These are phyloP conservation scores for Hyphopichia wangnamkhiaoensis DNA, from an alignment of 1,139 yeast species.

Conservation along the genomic window DNA sequence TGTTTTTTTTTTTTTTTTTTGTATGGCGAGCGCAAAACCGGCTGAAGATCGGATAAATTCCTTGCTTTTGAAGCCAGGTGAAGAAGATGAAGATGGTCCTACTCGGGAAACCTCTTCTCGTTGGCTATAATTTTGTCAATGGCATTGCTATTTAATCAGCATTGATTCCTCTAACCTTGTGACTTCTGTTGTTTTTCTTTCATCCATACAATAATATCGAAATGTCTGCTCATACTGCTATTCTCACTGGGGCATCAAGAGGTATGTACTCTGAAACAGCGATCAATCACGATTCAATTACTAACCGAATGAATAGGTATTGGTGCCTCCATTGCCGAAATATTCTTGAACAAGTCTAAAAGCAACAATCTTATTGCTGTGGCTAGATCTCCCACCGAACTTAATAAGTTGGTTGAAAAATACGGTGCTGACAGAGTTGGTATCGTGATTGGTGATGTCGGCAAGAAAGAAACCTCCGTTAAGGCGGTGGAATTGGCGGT, in stretches of 20 bases:
- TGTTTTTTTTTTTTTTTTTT: too few relatives aligned
- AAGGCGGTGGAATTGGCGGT: slow-evolving; percentile 51
- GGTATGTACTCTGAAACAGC: slow-evolving; percentile 26
- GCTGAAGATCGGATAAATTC: too few relatives aligned
- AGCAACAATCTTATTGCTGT: slow-evolving; percentile 62
- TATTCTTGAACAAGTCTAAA: slow-evolving; percentile 40
- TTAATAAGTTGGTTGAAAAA: slow-evolving; percentile 42
- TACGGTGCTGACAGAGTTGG: slow-evolving; percentile 54
- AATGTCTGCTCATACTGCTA: slow-evolving; percentile 17
- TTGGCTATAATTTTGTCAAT: too few relatives aligned
- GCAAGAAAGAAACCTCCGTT: slow-evolving; percentile 37
- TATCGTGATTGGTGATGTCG: slow-evolving; percentile 68
- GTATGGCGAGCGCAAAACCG: too few relatives aligned
- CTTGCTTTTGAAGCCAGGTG: not conserved
- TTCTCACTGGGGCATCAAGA: slow-evolving; percentile 73
- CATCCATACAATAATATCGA: not conserved
- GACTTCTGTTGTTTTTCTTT: too few relatives aligned
- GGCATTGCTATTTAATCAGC: not conserved
- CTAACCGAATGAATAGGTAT: slow-evolving; percentile 53
- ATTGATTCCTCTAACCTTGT: too few relatives aligned
- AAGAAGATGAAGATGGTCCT: not conserved
- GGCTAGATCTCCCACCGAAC: slow-evolving; percentile 60
- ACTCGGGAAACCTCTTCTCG: not conserved
- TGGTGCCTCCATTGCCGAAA: slow-evolving; percentile 69
- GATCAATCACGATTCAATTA: not conserved